Evolutionary conservation across 352 stramenopile species (phyloP), one percentile per base, ranked within the genome.

Genomic region (Phytophthora aleatoria): DNA sequence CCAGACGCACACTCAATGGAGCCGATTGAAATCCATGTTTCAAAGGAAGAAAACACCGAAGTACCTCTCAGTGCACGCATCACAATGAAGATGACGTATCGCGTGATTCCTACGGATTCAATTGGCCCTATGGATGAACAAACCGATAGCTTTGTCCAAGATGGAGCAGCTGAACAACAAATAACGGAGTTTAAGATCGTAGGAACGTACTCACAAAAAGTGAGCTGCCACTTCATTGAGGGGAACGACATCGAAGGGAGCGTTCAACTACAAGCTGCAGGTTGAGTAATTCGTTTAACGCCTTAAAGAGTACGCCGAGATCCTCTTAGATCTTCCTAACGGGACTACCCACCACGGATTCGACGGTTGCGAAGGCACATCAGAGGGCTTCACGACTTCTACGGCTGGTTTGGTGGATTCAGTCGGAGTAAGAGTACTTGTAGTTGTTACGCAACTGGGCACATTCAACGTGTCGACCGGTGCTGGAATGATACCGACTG

Each of bases 61-160:
- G 35, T 48, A 35, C 28, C 58, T 50, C 48, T 66, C 3, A 61
- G 56, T 48, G 68, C 74, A 16, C 58, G 67, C 41, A 71, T 85
- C 57, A 71, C 59, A n/a, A 78, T 83, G 50, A 68, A 59, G 6
- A 79, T 83, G 73, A 67, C 51, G 13, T 81, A 85, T 63, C 67
- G 74, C 6, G 65, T 85, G 27, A 62, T 82, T 20, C 52, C 61
- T 1, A 70, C 60, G 3, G 56, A 77, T 31, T 64, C 39, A 5
- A 64, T 70, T 35, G 56, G 45, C 3, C 50, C 59, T 20, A 57
- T 50, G 9, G 56, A 60, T 20, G 43, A 70, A 20, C 60, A 57
- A 20, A 45, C 3, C 9, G 36, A 30, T 10, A n/a, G n/a, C 36
- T 35, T 12, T 16, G 5, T 47, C 6, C 16, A 50, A 55, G 27